Evolutionary conservation across 2,329 filamentous ascomycete species (phyloP).

Genomic region (Paecilomyces formosus): DNA sequence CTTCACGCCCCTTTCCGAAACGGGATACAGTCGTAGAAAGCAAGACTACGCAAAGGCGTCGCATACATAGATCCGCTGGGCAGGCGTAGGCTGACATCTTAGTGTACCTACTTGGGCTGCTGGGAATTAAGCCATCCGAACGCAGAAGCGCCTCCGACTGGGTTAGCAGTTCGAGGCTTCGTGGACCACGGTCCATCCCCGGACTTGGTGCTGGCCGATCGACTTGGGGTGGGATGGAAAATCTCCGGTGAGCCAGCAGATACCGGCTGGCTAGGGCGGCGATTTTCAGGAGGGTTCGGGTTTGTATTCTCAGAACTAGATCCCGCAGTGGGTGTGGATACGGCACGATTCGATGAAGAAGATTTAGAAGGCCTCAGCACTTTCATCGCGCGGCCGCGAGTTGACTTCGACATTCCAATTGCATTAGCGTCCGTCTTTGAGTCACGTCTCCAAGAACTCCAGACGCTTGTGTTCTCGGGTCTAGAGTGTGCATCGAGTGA

Average conservation of each 20-base stretch:
- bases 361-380: slow-evolving; percentile 72
- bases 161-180: slow-evolving; percentile 62
- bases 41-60: background rate
- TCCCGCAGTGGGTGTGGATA: slow-evolving; percentile 18
- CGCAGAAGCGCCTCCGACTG: slow-evolving; percentile 83
- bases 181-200: slow-evolving; percentile 22
- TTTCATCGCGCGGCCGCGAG: slow-evolving; percentile 69
- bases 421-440: slow-evolving; percentile 19
- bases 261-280: slow-evolving; percentile 1
- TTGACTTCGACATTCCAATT: slow-evolving; percentile 53
- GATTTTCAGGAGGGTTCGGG: slow-evolving; percentile 6
- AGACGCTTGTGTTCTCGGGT: slow-evolving; percentile 49
- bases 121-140: slow-evolving; percentile 78
- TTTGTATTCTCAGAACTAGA: background rate
- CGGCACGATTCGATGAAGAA: slow-evolving; percentile 30
- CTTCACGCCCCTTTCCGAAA: background rate
- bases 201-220: slow-evolving; percentile 11
- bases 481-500: slow-evolving; percentile 18
- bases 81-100: background rate
- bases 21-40: background rate
- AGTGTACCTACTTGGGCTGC: slow-evolving; percentile 6
- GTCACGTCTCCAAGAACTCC: slow-evolving; percentile 62
- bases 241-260: slow-evolving; percentile 7
- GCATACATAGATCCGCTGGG: background rate
- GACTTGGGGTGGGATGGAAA: slow-evolving; percentile 9